Evolutionary conservation across 129 eudicot species (phyloP), one percentile per base, ranked within the genome.

Genomic region (Glebionis coronaria): DNA sequence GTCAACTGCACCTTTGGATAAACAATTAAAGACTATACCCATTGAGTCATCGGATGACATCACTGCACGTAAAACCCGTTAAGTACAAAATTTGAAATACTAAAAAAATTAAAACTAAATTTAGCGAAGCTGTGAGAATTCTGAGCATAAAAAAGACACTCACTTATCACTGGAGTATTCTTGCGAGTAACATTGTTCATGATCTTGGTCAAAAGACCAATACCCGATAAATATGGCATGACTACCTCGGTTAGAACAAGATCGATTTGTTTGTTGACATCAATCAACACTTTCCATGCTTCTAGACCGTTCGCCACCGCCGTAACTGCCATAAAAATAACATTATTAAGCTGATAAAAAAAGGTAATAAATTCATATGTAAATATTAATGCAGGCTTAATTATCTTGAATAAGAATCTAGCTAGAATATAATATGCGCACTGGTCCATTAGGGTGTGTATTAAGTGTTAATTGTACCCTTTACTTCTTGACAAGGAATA

Each of bases 1-100:
- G 82, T 91, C 95, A 19, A 88, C 87, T 29, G 97, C 97, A 56
- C 97, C 97, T 85, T 73, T 91, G 72, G 83, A 49, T 86, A 85
- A 85, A 87, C 97, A 91, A 63, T 83, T 91, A 65, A 84, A 87
- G 64, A 91, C 95, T 60, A 82, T 81, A 63, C 91, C 87, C 64
- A 91, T 82, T 6, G 97, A 84, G 79, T 91, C 97, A 59, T 91
- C 81, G 42, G 86, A 76, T 55, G 97, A 91, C 90, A 87, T 91
- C 97, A 91, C 97, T 90, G 86, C 88, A 80, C 42, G 47, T 49
- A 58, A 68, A 71, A 42, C 61, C 56, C 57, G 45, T 80, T 42
- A 50, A 28, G 73, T 12, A 67, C 69, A 44, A 44, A 57, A 65
- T 7, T 51, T 76, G n/a, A 52, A 20, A 21, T 31, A 19, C 25